Evolutionary conservation across 1,284 basidiomycete genomes (phyloP), one percentile per base, ranked within the genome.

Genomic region (Rhodotorula sp.): DNA sequence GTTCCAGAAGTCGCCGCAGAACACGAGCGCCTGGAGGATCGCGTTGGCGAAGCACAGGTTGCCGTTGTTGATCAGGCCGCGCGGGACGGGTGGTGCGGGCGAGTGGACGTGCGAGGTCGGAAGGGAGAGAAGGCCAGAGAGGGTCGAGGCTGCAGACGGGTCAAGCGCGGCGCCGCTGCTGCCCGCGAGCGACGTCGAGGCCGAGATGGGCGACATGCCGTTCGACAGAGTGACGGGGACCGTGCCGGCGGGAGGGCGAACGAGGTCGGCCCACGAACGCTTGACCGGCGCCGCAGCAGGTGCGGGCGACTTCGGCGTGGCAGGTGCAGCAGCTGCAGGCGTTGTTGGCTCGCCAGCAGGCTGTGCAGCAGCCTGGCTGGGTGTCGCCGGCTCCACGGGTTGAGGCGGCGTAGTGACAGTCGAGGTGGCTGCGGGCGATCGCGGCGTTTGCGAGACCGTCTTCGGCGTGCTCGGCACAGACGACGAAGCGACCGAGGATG

Each of bases 21-120:
- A 96, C 1, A 96, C 87, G 27, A 99, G 86, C 3, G 92, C 88
- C 83, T 98, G 96, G 41, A 98, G 83, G 46, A 97, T 85, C 82
- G 93, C 90, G 79, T 98, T 98, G 64, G 95, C 94, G 80, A 97
- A 99, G 82, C 96, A 99, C 88, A 97, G 91, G 83, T 99, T 99
- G 14, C 96, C 96, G 9, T 89, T 91, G 82, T 98, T 99, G 78
- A 98, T 87, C 56, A 99, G 84, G 8, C 96, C 96, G 45, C 95
- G 54, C 16, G 78, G 76, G n/a, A 68, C 49, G 4, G 78, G 63
- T 7, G 67, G 46, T 23, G 63, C 23, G 16, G 63, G 58, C 52
- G 42, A 27, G 67, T 71, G 61, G 19, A 56, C 27, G 58, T 70
- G 62, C 7, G 63, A n/a, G 64, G n/a, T n/a, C 19, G 59, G 56